Evolutionary conservation across 192 early-diverging fungal genomes (phyloP).

Genomic region (Coemansia sp.): DNA sequence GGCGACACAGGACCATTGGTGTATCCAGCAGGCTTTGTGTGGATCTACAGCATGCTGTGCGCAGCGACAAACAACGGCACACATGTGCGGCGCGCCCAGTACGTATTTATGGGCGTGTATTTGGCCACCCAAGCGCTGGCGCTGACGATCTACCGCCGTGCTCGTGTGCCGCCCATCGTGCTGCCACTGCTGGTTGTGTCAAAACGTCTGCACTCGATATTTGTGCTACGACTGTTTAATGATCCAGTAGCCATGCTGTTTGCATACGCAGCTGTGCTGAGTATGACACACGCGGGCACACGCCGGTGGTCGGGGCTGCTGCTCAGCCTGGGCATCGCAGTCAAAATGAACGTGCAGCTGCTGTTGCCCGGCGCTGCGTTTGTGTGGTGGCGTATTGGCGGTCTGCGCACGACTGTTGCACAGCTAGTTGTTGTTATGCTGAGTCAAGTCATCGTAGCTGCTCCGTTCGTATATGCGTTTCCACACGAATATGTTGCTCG

Average conservation of each 20-base stretch:
- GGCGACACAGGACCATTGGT: conserved; percentile 95
- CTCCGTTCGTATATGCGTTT: conserved; percentile 61
- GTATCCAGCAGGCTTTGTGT: conserved; percentile 89
- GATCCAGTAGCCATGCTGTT: conserved; percentile 89
- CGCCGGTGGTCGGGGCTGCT: conserved; percentile 22
- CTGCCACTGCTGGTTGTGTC: conserved; percentile 71
- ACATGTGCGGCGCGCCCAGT: conserved; percentile 74
- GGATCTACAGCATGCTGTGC: conserved; percentile 74
- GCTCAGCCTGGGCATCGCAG: conserved; percentile 72
- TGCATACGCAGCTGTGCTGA: conserved; percentile 67
- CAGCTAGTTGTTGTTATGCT: conserved; percentile 17
- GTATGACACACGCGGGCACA: conserved; percentile 56
- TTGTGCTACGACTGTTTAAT: conserved; percentile 88
- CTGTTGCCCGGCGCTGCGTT: conserved; percentile 86
- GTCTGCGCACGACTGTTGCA: not conserved
- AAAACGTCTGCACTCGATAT: conserved; percentile 92
- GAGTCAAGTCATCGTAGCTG: conserved; percentile 57
- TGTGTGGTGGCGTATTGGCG: conserved; percentile 42
- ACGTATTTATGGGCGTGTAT: conserved; percentile 79
- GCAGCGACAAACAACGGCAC: conserved; percentile 67
- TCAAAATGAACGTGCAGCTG: conserved; percentile 95
- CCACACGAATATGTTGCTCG: conserved; percentile 67
- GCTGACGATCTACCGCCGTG: conserved; percentile 63
- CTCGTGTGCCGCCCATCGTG: conserved; percentile 65
- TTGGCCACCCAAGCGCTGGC: conserved; percentile 66